Percentiles rank a stretch among this genome's conserved stretches.
phyloP scores from a whole-genome alignment of 345 rosid species.

The Populus simonii region DNA sequence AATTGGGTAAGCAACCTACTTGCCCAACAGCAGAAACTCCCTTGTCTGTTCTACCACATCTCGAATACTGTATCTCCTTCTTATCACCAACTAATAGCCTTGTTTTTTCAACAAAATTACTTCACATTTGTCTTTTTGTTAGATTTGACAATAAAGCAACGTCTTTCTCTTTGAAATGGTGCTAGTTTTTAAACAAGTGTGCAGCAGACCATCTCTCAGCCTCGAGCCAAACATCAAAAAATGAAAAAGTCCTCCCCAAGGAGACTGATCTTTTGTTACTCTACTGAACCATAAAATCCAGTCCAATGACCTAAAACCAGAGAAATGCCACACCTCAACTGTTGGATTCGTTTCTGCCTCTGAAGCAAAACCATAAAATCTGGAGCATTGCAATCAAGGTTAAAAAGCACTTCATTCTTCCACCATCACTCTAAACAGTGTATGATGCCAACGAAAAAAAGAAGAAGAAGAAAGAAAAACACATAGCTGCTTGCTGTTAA shows the following conservation, averaged over 20 bases:
- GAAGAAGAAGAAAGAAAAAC: not conserved
- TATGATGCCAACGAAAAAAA: not conserved
- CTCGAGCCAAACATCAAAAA: not conserved
- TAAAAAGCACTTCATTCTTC: slow-evolving; percentile 3
- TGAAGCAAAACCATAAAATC: slow-evolving; percentile 90
- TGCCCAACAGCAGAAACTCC: slow-evolving; percentile 97
- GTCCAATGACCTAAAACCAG: not conserved
- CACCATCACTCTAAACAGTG: not conserved
- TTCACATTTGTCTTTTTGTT: not conserved
- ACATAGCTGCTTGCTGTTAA: not conserved
- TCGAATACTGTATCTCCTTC: slow-evolving; percentile 71
- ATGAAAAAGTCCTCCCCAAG: not conserved
- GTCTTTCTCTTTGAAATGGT: not conserved
- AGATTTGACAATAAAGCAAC: slow-evolving; percentile 5
- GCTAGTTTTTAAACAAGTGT: not conserved
- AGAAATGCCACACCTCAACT: slow-evolving; percentile 56
- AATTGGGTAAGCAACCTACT: slow-evolving; percentile 35
- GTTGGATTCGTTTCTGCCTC: slow-evolving; percentile 93
- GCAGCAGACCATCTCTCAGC: not conserved
- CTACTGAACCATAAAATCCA: not conserved
- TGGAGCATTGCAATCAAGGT: slow-evolving; percentile 26
- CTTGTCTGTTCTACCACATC: slow-evolving; percentile 94
- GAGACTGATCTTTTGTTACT: no score
- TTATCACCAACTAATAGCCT: slow-evolving; percentile 73
- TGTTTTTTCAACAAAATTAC: slow-evolving; percentile 43